Evolutionary conservation across 2,329 filamentous ascomycete species (phyloP).

Genomic region (Diplodia corticola): DNA sequence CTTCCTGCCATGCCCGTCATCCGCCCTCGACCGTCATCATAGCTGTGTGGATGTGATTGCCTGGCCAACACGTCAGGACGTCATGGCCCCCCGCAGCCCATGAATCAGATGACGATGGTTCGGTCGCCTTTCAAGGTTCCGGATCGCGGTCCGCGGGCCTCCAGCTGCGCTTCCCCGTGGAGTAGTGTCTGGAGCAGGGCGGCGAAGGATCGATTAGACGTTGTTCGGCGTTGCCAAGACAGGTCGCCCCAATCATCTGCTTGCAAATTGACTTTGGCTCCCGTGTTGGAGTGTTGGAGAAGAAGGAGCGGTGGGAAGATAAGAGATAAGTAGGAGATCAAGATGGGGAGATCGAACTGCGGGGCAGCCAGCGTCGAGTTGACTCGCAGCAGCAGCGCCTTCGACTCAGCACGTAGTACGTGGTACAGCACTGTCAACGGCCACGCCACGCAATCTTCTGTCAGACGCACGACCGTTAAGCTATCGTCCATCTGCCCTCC

Average conservation of each 20-base stretch:
- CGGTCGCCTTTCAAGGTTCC: too few relatives aligned
- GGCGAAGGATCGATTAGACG: too few relatives aligned
- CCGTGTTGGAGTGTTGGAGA: too few relatives aligned
- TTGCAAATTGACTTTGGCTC: too few relatives aligned
- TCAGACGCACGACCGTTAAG: not conserved
- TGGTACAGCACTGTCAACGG: not conserved
- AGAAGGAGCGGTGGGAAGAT: not conserved
- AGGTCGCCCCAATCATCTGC: too few relatives aligned
- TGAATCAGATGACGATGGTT: not conserved
- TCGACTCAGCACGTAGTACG: not conserved
- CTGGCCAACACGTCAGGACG: not conserved
- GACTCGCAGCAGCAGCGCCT: not conserved
- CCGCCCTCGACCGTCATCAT: not conserved
- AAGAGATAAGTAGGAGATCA: conserved; percentile 1
- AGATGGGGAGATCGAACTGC: not conserved
- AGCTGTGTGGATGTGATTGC: not conserved
- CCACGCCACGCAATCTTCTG: not conserved
- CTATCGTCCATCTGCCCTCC: not conserved
- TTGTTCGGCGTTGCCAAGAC: not conserved
- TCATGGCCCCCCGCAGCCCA: not conserved
- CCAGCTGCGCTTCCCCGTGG: too few relatives aligned
- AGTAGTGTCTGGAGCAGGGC: too few relatives aligned
- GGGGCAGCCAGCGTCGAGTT: not conserved
- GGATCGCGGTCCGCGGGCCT: too few relatives aligned
- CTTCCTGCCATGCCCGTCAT: not conserved